A percentile compares a stretch with the other conserved stretches of the same genome.
These are phyloP conservation scores for Vanderwaltozyma verrucispora DNA, from an alignment of 805 yeast genomes.

Conservation along the genomic window DNA sequence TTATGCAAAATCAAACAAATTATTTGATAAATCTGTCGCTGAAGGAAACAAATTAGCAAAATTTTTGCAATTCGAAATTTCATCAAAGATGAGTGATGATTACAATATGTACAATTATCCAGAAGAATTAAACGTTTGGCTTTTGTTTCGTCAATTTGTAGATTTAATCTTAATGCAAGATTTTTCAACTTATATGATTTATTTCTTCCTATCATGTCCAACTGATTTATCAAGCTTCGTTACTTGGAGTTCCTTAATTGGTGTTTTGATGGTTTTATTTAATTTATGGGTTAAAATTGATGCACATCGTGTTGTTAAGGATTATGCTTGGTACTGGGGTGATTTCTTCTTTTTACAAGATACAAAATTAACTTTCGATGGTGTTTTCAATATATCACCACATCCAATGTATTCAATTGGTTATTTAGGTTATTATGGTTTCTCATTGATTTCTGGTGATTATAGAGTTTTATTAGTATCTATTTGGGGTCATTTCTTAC, in stretches of 20 bases:
- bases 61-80: slow-evolving; percentile 37
- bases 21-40: slow-evolving; percentile 34
- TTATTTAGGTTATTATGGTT: slow-evolving; percentile 77
- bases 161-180: slow-evolving; percentile 80
- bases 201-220: slow-evolving; percentile 40
- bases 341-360: slow-evolving; percentile 78
- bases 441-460: slow-evolving; percentile 66
- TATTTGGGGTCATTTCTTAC: slow-evolving; percentile 63
- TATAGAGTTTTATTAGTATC: slow-evolving; percentile 62
- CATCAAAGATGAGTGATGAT: slow-evolving; percentile 34
- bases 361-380: slow-evolving; percentile 67
- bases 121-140: slow-evolving; percentile 74
- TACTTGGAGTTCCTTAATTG: slow-evolving; percentile 44
- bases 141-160: slow-evolving; percentile 65
- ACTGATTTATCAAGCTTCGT: slow-evolving; percentile 36
- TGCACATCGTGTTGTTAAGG: slow-evolving; percentile 82
- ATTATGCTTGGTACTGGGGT: slow-evolving; percentile 94
- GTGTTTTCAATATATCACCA: slow-evolving; percentile 82
- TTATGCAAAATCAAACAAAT: slow-evolving; percentile 36
- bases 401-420: slow-evolving; percentile 92
- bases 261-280: slow-evolving; percentile 53
- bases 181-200: slow-evolving; percentile 60
- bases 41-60: slow-evolving; percentile 26
- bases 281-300: slow-evolving; percentile 79
- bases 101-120: slow-evolving; percentile 39